Base-by-base conservation (phyloP, 768 basidiomycete genomes). In the Suillus discolor region DNA sequence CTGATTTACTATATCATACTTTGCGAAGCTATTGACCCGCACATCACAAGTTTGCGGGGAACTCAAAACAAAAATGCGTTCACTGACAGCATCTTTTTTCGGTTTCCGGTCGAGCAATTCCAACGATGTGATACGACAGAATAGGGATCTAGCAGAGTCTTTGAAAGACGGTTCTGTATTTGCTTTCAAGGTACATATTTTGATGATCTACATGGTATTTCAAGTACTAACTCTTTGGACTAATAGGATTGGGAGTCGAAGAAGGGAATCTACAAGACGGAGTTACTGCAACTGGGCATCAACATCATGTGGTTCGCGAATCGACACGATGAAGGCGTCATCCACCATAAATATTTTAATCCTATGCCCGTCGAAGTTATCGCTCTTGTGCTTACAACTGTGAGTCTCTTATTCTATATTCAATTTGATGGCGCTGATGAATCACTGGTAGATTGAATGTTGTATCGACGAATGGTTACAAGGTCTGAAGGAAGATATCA, bases 241-340 rank as follows among this genome's bases (percentile, higher is more conserved):
- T 47, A 47, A 47, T 47, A 62, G 61, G 64, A 53, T 23, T 62
- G n/a, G 12, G 47, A 23, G 11, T 25, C 23, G n/a, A 44, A 45
- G 45, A 70, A 66, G 36, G 74, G 75, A 4, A 51, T 77, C 3
- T 78, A 74, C 64, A 68, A 75, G 64, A 62, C 68, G n/a, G 45
- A 44, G 1, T 69, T 75, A 23, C 65, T 77, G 20, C 76, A 77
- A 57, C 68, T 68, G 42, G 47, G 62, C 1, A 54, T 71, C 62
- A 75, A 76, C 38, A 18, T 38, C 9, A 67, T 74, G 59, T 76
- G 72, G 72, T 76, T 77, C 62, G 57, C 57, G 25, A 73, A 75
- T 61, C 63, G 60, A 3, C 65, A 61, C 18, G 71, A 73, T 59
- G 69, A 76, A 49, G 76, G 76, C 18, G 65, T 74, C 7, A 55